Conservation (phyloP, 768 basidiomycete genomes). For the Leccinellum albellum region DNA sequence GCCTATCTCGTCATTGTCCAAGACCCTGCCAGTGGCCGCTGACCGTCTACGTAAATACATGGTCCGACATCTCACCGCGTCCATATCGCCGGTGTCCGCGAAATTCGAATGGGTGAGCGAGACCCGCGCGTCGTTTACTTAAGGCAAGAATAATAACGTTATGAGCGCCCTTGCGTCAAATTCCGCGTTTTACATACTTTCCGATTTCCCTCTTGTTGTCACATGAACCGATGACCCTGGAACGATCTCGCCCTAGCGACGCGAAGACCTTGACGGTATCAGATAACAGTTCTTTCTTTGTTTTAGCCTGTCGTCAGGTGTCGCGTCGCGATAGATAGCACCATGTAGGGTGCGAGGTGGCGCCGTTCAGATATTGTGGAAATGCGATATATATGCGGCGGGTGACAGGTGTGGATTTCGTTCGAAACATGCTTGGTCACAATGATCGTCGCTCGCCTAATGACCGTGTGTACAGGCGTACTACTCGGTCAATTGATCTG, state of each 20-base stretch:
- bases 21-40: neutral
- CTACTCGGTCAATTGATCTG: conserved; percentile 11
- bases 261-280: neutral
- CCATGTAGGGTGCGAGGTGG: neutral
- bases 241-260: conserved; percentile 10
- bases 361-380: neutral
- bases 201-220: neutral
- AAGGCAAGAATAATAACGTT: conserved; percentile 12
- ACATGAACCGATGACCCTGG: conserved; percentile 1
- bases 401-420: neutral
- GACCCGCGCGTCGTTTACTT: conserved; percentile 15
- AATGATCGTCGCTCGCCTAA: conserved; percentile 26
- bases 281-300: neutral
- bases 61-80: conserved; percentile 1
- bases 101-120: conserved; percentile 6
- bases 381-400: conserved; percentile 3
- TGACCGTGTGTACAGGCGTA: conserved; percentile 10
- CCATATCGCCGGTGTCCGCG: conserved; percentile 6
- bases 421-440: neutral
- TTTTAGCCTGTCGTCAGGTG: neutral
- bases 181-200: neutral
- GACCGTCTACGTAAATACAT: neutral
- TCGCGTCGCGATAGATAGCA: neutral
- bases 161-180: neutral
- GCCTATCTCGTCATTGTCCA: neutral